Percentiles rank a stretch among this genome's conserved stretches.
Conservation (phyloP, 345 rosid species). For the Euphorbia pulcherrima region DNA sequence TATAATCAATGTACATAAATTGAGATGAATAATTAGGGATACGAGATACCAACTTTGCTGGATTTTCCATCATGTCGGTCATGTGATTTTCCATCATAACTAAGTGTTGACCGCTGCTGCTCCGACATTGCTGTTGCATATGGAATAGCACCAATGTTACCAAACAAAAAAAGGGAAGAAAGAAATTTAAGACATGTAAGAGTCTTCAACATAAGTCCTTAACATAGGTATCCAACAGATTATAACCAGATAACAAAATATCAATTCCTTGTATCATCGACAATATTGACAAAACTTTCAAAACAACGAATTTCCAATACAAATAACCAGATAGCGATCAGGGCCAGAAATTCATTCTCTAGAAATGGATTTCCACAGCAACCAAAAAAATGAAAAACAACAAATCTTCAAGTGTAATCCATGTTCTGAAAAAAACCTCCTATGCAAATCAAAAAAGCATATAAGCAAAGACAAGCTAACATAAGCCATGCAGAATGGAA, state of each 20-base stretch:
- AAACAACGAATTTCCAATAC: background rate
- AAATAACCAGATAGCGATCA: background rate
- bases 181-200: background rate
- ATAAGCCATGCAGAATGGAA: background rate
- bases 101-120: conserved; percentile 43
- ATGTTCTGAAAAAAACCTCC: background rate
- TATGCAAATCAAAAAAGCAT: background rate
- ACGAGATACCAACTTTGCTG: conserved; percentile 65
- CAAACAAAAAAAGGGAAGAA: background rate
- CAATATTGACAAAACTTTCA: background rate
- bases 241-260: background rate
- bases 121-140: conserved; percentile 37
- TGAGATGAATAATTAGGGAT: conserved; percentile 24
- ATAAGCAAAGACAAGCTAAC: background rate
- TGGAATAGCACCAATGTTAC: conserved; percentile 14
- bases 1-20: conserved; percentile 1
- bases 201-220: background rate
- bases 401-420: background rate
- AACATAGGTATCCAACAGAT: background rate
- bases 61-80: conserved; percentile 50
- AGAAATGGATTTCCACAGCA: background rate
- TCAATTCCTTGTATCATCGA: background rate
- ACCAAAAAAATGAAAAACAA: background rate
- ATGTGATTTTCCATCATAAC: conserved; percentile 59
- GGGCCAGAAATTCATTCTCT: background rate